Evolutionary conservation across 768 basidiomycete genomes (phyloP), one percentile per base, ranked within the genome.

Genomic region (Lentinula guzmanii): DNA sequence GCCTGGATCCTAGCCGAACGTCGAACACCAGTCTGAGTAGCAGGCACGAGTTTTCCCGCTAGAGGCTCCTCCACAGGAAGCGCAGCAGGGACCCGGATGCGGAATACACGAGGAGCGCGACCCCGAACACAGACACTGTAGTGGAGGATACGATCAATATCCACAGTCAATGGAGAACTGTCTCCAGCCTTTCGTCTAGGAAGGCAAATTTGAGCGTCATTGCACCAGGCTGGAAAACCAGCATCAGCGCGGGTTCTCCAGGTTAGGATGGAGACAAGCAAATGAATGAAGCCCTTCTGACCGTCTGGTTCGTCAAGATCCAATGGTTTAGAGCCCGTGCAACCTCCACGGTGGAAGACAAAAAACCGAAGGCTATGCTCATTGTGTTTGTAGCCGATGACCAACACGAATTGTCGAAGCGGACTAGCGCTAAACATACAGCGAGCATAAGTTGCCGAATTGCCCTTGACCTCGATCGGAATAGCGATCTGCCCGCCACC

Each of bases 231-330:
- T 0, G 60, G 51, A 15, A 65, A 59, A 1, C 65, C 66, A 15
- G 65, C 63, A 39, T 64, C 48, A 5, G 35, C 51, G 10, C 58
- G 58, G 2, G 46, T 55, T 5, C 50, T 16, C 64, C 66, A 65
- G 15, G 55, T 37, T 3, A 64, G 51, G 8, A 67, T 18, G 21
- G 66, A 51, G 24, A 65, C 46, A 15, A 64, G 16, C 8, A 66
- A 4, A 0, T 55, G 55, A 4, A 63, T 43, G 18, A 61, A 42
- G 4, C 42, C 60, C 31, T 37, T 5, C 11, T 60, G 61, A 31
- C 58, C 61, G 0, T 4, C 33, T 8, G 7, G 8, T 16, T n/a
- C 4, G 28, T 52, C 51, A 31, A 52, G 51, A 13, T 52, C 13
- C 24, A 33, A 28, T 33, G 51, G 28, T 28, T 7, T 13, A 15